Conservation (phyloP, 441 rosid genomes). For the Sinapis alba region DNA sequence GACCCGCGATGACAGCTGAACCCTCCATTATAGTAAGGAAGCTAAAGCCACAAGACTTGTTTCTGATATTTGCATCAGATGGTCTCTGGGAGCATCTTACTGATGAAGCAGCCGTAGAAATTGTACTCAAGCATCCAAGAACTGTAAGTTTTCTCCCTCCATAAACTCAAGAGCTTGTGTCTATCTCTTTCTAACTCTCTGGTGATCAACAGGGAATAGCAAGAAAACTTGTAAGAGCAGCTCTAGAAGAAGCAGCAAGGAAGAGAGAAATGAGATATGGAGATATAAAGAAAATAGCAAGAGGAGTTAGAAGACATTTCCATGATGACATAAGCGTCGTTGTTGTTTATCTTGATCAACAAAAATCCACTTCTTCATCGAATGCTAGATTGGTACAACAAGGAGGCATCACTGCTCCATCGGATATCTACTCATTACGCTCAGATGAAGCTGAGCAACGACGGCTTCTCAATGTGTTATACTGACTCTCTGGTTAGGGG, state of each 20-base stretch:
- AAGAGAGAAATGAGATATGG: slow-evolving; percentile 77
- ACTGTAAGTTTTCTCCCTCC: slow-evolving; percentile 44
- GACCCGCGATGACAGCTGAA: slow-evolving; percentile 71
- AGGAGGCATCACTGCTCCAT: slow-evolving; percentile 61
- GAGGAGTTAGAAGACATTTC: slow-evolving; percentile 75
- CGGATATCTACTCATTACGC: slow-evolving; percentile 64
- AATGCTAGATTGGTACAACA: slow-evolving; percentile 27
- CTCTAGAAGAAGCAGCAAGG: slow-evolving; percentile 71
- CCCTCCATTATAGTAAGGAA: slow-evolving; percentile 61
- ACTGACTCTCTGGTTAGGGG: slow-evolving; percentile 22
- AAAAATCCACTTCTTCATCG: slow-evolving; percentile 27
- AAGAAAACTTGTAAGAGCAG: slow-evolving; percentile 74
- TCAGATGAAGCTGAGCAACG: slow-evolving; percentile 50
- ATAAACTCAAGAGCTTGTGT: neutral
- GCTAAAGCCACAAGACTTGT: slow-evolving; percentile 60
- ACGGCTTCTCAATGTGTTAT: slow-evolving; percentile 37
- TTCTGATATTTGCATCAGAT: slow-evolving; percentile 80
- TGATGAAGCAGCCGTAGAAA: slow-evolving; percentile 71
- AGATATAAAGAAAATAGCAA: slow-evolving; percentile 64
- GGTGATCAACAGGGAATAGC: slow-evolving; percentile 71
- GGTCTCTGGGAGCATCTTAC: slow-evolving; percentile 85
- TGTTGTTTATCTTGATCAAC: slow-evolving; percentile 76
- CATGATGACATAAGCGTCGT: slow-evolving; percentile 84
- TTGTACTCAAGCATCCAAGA: slow-evolving; percentile 66
- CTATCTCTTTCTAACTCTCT: slow-evolving; percentile 1